Evolutionary conservation across 2,329 filamentous ascomycete genomes (phyloP).

Genomic region (Chaetothyriales sp.): DNA sequence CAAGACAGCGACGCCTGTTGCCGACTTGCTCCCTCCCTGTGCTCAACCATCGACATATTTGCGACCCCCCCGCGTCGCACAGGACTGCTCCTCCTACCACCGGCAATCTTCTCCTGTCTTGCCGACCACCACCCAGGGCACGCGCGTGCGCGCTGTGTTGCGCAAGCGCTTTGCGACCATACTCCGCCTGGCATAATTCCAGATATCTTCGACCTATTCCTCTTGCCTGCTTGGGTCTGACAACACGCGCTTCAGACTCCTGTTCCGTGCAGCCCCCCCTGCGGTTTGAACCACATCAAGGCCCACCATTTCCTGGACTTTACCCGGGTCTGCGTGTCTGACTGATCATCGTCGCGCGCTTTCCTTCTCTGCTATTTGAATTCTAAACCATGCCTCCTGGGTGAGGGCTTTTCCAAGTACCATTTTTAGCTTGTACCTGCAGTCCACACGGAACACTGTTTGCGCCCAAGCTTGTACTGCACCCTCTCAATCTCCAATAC

Average conservation of each 20-base stretch:
- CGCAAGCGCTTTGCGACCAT: not conserved
- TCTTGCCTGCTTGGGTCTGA: not conserved
- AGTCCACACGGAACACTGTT: not conserved
- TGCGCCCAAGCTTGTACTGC: not conserved
- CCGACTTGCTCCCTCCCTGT: not conserved
- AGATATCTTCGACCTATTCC: not conserved
- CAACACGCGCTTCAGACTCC: not conserved
- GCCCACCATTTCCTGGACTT: not conserved
- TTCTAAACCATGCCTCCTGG: not conserved
- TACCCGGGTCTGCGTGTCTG: not conserved
- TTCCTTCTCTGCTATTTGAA: not conserved
- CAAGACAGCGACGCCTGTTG: not conserved
- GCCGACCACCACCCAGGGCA: too few relatives aligned
- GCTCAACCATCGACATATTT: slow-evolving; percentile 1
- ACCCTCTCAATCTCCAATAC: not conserved
- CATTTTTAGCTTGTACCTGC: not conserved
- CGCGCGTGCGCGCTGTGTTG: too few relatives aligned
- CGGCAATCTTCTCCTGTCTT: slow-evolving; percentile 13
- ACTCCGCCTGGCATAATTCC: not conserved
- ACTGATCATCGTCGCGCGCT: not conserved
- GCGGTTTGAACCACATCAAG: not conserved
- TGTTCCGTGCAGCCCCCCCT: not conserved
- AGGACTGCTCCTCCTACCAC: slow-evolving; percentile 7
- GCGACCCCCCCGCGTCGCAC: slow-evolving; percentile 10
- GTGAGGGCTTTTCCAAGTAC: not conserved